phyloP scores from a whole-genome alignment of 345 rosid genomes.

The Citrus australasica region DNA sequence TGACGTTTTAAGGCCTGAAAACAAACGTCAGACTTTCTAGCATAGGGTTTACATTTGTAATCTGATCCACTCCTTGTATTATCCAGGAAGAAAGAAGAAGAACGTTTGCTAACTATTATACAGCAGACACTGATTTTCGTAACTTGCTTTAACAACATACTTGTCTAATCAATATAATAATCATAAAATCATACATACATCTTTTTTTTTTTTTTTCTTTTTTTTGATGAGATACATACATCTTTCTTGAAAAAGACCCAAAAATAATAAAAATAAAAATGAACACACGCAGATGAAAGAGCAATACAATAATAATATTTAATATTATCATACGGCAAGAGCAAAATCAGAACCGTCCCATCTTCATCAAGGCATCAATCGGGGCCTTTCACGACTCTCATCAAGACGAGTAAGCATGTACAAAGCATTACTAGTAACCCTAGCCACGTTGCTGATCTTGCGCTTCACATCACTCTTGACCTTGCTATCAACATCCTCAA shows the following conservation, averaged over 20 bases:
- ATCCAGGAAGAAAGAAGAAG: constrained; percentile 31
- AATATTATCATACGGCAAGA: neutral
- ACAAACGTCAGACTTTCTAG: constrained; percentile 31
- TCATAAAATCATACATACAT: too few relatives aligned
- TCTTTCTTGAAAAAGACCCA: too few relatives aligned
- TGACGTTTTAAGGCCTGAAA: too few relatives aligned
- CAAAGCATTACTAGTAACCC: constrained; percentile 80
- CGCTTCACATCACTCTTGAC: constrained; percentile 42
- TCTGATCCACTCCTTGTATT: constrained; percentile 65
- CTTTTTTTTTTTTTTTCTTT: too few relatives aligned
- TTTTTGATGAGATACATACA: too few relatives aligned
- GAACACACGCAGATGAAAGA: too few relatives aligned
- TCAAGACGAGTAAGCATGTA: constrained; percentile 71
- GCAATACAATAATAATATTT: too few relatives aligned
- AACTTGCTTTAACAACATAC: too few relatives aligned
- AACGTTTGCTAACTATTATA: too few relatives aligned
- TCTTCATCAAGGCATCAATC: constrained; percentile 19
- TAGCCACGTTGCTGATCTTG: constrained; percentile 58
- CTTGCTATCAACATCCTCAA: constrained; percentile 37
- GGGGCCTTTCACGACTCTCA: constrained; percentile 28
- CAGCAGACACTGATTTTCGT: too few relatives aligned
- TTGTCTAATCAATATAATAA: too few relatives aligned
- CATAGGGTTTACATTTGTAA: constrained; percentile 29
- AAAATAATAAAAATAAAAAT: too few relatives aligned
- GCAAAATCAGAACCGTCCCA: constrained; percentile 13